Base-by-base conservation (phyloP, 75 land plant species). In the Chamaecyparis obtusa region DNA sequence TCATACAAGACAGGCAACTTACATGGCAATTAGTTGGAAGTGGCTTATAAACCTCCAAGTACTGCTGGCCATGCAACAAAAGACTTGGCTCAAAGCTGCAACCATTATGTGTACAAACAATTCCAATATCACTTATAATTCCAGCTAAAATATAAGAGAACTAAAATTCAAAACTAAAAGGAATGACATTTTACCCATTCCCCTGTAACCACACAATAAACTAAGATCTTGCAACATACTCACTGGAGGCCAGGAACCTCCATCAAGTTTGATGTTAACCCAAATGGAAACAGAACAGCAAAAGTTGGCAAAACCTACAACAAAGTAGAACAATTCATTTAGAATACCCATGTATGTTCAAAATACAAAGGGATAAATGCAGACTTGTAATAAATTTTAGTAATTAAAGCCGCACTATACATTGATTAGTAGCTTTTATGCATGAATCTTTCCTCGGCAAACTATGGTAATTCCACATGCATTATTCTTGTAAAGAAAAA, bases 261-360 rank as follows among this genome's bases (percentile, higher is more conserved):
- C 2, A 13, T 19, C 33, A 90, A 30, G 5, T 16, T 39, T 14
- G 51, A 21, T 32, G 83, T 0, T 37, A 88, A n/a, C 8, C 14
- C 46, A 33, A 83, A 57, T 16, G 92, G 85, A 91, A 93, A 95
- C 49, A 95, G 51, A 89, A 95, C 92, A 84, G 92, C 87, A 92
- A 96, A 96, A 33, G 98, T 96, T 39, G 98, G 96, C 87, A 95
- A 89, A 27, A 94, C 98, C 96, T 96, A 86, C 78, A 89, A 83
- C 88, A 56, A 39, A 16, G 27, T 14, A 48, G n/a, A 44, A 27
- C 27, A 80, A 10, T 24, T 80, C 32, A 80, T 27, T 44, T 80
- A 80, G 83, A 41, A 80, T 44, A 43, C 46, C 83, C 83, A 84
- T 84, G 36, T 54, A 84, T 46, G 85, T 19, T 51, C n/a, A 46